Evolutionary conservation across 805 yeast genomes (phyloP).

Genomic region (Metschnikowia colocasiae): DNA sequence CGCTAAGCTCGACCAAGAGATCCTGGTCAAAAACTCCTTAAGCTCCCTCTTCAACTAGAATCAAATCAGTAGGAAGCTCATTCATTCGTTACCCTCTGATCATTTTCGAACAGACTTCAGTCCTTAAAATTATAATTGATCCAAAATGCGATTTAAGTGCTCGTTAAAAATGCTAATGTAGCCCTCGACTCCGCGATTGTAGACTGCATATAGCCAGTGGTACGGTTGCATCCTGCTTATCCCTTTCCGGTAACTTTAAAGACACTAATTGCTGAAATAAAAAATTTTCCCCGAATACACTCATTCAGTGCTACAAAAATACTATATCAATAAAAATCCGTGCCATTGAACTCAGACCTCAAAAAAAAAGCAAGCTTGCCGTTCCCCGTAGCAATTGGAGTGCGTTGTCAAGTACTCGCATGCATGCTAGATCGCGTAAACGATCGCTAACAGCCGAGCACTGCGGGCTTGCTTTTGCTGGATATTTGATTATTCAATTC

Average conservation of each 20-base stretch:
- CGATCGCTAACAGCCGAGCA: background rate
- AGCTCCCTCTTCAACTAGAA: conserved; percentile 10
- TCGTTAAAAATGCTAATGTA: background rate
- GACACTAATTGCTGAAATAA: background rate
- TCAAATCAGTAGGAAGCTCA: no score
- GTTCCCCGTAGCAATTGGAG: background rate
- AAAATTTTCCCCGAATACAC: no score
- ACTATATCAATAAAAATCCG: no score
- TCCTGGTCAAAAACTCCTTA: conserved; percentile 16
- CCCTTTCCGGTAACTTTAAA: background rate
- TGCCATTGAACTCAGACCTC: background rate
- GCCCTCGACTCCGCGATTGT: background rate
- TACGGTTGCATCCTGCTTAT: background rate
- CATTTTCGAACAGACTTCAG: background rate
- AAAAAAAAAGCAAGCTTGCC: background rate
- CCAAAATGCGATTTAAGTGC: background rate
- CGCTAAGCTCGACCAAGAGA: conserved; percentile 25
- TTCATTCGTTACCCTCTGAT: background rate
- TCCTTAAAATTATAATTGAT: no score
- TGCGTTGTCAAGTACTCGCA: background rate
- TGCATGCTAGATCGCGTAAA: conserved; percentile 1
- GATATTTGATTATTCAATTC: no score
- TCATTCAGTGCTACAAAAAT: no score
- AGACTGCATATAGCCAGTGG: background rate
- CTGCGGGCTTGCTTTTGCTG: conserved; percentile 3